Conservation (phyloP, 176 grass and related monocot species). For the Oryza meyeriana region DNA sequence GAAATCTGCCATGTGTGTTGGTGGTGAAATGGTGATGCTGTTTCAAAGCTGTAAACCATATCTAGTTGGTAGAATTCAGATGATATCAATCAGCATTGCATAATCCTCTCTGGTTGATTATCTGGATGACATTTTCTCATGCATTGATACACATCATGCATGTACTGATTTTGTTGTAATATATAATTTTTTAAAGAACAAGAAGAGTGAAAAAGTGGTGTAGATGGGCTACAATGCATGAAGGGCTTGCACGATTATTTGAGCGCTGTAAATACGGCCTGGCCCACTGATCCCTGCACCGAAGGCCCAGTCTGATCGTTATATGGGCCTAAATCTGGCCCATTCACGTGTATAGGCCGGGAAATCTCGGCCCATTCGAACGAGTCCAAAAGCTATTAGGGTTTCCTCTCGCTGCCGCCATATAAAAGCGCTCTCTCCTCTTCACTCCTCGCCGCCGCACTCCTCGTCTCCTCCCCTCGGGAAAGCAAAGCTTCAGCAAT, state of each 20-base stretch:
- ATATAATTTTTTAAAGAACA: background rate
- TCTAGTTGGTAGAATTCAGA: constrained; percentile 4
- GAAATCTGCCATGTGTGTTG: constrained; percentile 16
- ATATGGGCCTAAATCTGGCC: background rate
- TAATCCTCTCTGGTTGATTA: background rate
- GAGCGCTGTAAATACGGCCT: background rate
- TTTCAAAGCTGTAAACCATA: background rate
- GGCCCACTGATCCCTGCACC: background rate
- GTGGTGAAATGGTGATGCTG: background rate
- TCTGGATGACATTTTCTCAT: background rate
- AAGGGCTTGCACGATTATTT: background rate
- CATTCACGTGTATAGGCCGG: background rate
- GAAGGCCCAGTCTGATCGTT: background rate
- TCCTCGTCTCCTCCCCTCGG: background rate
- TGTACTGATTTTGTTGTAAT: too few relatives aligned
- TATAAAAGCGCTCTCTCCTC: background rate
- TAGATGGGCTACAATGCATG: too few relatives aligned
- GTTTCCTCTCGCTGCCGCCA: background rate
- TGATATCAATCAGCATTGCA: background rate
- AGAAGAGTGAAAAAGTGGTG: background rate
- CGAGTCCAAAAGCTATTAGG: background rate
- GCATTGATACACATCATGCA: background rate
- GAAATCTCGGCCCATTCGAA: background rate
- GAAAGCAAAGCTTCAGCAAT: background rate
- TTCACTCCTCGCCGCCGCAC: background rate